These are phyloP conservation scores for Mycena sanguinolenta DNA, from an alignment of 768 basidiomycete genomes.

Conservation along the genomic window DNA sequence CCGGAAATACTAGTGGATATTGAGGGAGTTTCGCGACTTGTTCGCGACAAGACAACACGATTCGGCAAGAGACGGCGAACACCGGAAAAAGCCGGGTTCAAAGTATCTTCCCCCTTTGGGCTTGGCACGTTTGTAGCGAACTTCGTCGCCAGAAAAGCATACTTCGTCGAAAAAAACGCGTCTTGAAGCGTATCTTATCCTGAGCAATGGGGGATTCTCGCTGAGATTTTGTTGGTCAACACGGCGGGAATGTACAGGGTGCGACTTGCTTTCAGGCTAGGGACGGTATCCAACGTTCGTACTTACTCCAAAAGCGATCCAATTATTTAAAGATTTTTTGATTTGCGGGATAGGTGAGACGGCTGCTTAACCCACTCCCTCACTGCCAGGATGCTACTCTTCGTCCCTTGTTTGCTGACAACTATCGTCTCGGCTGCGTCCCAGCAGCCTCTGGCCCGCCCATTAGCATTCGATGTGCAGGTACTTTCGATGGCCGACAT, in stretches of 20 bases:
- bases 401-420: conserved; percentile 15
- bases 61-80: neutral
- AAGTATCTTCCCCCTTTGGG: neutral
- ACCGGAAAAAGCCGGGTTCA: neutral
- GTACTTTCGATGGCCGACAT: conserved; percentile 42
- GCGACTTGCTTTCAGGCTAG: neutral
- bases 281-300: conserved; percentile 29
- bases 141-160: neutral
- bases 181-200: neutral
- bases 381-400: conserved; percentile 20
- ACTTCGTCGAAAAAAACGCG: neutral
- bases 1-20: too few relatives aligned
- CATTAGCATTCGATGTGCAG: conserved; percentile 65
- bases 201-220: neutral
- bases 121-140: conserved; percentile 22
- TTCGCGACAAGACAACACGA: neutral
- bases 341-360: neutral
- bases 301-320: conserved; percentile 16
- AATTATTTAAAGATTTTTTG: conserved; percentile 24
- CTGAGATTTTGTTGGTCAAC: neutral
- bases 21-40: conserved; percentile 2
- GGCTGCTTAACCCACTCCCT: neutral
- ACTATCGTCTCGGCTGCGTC: conserved; percentile 3
- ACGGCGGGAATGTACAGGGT: neutral
- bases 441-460: conserved; percentile 33